Evolutionary conservation across 2,329 filamentous ascomycete genomes (phyloP).

Genomic region (Lasiodiplodia citricola): DNA sequence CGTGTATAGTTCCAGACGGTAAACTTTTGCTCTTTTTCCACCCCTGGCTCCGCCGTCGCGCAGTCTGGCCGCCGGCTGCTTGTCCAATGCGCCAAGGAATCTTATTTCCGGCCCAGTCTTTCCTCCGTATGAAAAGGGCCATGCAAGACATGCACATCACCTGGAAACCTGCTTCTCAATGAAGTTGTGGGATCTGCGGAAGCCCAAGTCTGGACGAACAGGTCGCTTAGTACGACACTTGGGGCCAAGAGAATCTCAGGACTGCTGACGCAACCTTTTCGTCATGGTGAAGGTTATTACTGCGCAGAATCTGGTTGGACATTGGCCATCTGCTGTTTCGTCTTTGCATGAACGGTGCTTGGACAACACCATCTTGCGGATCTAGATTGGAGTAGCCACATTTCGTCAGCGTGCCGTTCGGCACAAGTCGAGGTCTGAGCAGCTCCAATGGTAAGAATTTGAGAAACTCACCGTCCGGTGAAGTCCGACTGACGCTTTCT

Average conservation of each 20-base stretch:
- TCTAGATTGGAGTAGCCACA: neutral
- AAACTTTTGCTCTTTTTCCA: neutral
- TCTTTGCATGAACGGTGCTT: neutral
- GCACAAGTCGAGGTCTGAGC: too few relatives aligned
- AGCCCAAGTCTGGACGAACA: neutral
- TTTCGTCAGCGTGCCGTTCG: neutral
- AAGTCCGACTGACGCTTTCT: neutral
- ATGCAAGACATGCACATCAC: neutral
- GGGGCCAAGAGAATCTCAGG: neutral
- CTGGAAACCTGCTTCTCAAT: neutral
- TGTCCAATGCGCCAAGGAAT: neutral
- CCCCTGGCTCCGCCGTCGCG: neutral
- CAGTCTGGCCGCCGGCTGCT: neutral
- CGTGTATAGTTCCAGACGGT: neutral
- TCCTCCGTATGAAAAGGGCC: neutral
- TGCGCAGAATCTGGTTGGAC: neutral
- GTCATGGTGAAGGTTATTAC: neutral
- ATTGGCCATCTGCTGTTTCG: neutral
- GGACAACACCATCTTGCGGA: too few relatives aligned
- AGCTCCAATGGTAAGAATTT: neutral
- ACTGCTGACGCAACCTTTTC: neutral
- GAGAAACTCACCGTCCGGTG: neutral
- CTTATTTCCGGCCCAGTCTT: neutral
- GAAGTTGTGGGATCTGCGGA: neutral
- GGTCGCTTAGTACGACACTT: neutral